A percentile compares a stretch with the other conserved stretches of the same genome.
These are phyloP conservation scores for Aethionema arabicum DNA, from an alignment of 345 rosid species.

Conservation along the genomic window DNA sequence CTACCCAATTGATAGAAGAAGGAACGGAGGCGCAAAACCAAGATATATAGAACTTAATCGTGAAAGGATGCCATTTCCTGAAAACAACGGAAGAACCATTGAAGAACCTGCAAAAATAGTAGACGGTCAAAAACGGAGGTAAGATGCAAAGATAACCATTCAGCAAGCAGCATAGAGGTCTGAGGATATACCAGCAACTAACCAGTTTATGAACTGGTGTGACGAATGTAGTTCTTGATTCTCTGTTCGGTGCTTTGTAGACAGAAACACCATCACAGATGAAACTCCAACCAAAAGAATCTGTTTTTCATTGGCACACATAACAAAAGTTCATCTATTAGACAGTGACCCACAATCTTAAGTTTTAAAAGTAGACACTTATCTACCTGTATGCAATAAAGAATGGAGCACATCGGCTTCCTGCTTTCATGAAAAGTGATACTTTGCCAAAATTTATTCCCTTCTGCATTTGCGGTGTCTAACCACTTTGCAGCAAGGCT, in stretches of 20 bases:
- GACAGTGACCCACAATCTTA: slow-evolving; percentile 1
- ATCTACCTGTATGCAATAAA: slow-evolving; percentile 72
- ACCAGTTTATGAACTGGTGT: slow-evolving; percentile 89
- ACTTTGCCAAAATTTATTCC: slow-evolving; percentile 67
- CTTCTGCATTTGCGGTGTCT: slow-evolving; percentile 56
- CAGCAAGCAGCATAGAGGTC: slow-evolving; percentile 14
- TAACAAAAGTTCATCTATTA: slow-evolving; percentile 2
- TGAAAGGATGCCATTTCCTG: slow-evolving; percentile 64
- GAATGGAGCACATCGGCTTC: slow-evolving; percentile 50
- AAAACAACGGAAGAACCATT: slow-evolving; percentile 78
- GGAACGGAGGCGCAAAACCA: slow-evolving; percentile 88
- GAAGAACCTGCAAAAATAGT: slow-evolving; percentile 59
- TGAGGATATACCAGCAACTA: slow-evolving; percentile 59
- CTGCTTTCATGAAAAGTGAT: slow-evolving; percentile 52
- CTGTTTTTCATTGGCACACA: slow-evolving; percentile 43
- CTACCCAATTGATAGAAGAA: slow-evolving; percentile 92
- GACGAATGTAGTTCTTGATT: slow-evolving; percentile 72
- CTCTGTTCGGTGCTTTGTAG: slow-evolving; percentile 83
- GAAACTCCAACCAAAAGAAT: slow-evolving; percentile 74
- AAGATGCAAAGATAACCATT: slow-evolving; percentile 9
- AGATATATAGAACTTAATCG: slow-evolving; percentile 82
- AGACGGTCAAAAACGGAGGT: neutral
- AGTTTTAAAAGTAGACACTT: slow-evolving; percentile 6
- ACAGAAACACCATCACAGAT: slow-evolving; percentile 70
- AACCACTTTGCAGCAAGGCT: slow-evolving; percentile 82